Evolutionary conservation across 208 protist genomes (phyloP), one percentile per base, ranked within the genome.

Genomic region (Crithidia mellificae): DNA sequence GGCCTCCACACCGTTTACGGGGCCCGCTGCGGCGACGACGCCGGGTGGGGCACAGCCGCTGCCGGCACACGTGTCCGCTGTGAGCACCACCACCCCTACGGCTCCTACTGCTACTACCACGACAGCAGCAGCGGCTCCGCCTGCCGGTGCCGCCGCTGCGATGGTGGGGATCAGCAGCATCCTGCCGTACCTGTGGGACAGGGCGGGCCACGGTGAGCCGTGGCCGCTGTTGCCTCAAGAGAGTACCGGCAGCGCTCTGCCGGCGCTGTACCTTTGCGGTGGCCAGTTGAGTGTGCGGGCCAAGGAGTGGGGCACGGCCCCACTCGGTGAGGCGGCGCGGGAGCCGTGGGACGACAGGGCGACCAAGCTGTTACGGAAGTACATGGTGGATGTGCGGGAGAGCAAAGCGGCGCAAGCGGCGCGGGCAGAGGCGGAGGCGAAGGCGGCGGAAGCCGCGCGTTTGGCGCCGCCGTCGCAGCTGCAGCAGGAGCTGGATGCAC

Each of bases 141-240:
- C 32, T 9, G 34, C 44, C 15, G 38, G 54, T 24, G 69, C 63
- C 0, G 51, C 78, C 8, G 64, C n/a, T n/a, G n/a, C n/a, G n/a
- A n/a, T n/a, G n/a, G n/a, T 80, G 9, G 83, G 80, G 38, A 82
- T 89, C 55, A 84, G 83, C 64, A 68, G 63, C 30, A 15, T 76
- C 9, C 52, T 56, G 11, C 67, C 63, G 9, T 19, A 32, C 25
- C 58, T 75, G n/a, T 46, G 32, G 4, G 53, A 20, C 14, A 12
- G 39, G n/a, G 14, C 24, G 0, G n/a, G n/a, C 6, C 30, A 1
- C 1, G 58, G 64, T 46, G 30, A 41, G 19, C 43, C 2, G 0
- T 24, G 14, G 15, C 58, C n/a, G n/a, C n/a, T n/a, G n/a, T n/a
- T n/a, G n/a, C n/a, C n/a, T n/a, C n/a, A n/a, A 17, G 12, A 47